Evolutionary conservation across 345 rosid genomes (phyloP).

Genomic region (Syzygium oleosum): DNA sequence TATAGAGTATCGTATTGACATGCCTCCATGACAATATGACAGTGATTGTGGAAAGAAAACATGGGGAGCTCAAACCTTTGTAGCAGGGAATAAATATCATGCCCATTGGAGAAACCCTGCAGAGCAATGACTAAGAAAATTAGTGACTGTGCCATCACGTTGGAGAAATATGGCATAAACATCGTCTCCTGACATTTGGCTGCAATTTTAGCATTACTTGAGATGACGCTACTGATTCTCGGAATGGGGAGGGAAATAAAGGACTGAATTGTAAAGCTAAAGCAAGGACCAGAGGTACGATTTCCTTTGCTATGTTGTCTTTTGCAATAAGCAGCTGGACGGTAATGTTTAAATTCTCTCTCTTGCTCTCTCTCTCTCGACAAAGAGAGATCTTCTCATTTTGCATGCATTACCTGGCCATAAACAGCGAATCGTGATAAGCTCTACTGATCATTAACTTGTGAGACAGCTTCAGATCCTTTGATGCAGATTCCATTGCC

Average conservation of each 20-base stretch:
- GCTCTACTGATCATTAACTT: slow-evolving; percentile 94
- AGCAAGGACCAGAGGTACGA: background rate
- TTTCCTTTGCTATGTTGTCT: background rate
- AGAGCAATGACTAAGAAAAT: slow-evolving; percentile 2
- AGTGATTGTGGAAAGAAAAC: background rate
- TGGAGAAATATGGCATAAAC: background rate
- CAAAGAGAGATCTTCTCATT: background rate
- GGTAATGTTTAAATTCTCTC: background rate
- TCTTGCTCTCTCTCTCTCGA: background rate
- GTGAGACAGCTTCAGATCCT: slow-evolving; percentile 60
- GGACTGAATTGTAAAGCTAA: background rate
- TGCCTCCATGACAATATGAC: background rate
- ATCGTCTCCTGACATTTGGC: background rate
- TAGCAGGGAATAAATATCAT: slow-evolving; percentile 96
- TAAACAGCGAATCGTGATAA: slow-evolving; percentile 90
- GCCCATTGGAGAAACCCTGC: slow-evolving; percentile 94
- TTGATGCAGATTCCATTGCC: slow-evolving; percentile 62
- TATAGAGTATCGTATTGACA: background rate
- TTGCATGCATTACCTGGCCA: slow-evolving; percentile 71
- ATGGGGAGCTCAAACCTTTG: slow-evolving; percentile 53
- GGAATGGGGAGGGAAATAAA: background rate
- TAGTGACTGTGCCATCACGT: background rate
- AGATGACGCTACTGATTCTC: background rate
- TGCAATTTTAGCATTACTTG: background rate
- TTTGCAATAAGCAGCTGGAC: background rate